A percentile compares a stretch with the other conserved stretches of the same genome.
These are phyloP conservation scores for Blastomyces parvus DNA, from an alignment of 2,329 filamentous ascomycete genomes.

Conservation along the genomic window DNA sequence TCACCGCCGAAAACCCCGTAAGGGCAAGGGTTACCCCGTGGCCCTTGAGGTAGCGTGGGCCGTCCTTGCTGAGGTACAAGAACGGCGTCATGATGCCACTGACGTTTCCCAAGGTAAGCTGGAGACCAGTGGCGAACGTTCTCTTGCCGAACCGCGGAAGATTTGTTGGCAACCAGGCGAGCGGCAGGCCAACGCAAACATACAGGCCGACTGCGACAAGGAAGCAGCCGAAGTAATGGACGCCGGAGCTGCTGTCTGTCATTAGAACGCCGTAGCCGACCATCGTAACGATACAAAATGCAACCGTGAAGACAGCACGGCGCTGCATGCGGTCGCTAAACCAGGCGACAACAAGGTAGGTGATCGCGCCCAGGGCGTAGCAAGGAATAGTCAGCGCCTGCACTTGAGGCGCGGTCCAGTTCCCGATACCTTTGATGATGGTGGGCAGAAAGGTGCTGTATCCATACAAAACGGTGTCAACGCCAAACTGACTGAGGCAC, in stretches of 20 bases:
- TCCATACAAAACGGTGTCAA: slow-evolving; percentile 68
- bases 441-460: slow-evolving; percentile 71
- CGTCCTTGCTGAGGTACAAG: slow-evolving; percentile 38
- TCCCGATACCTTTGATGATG: slow-evolving; percentile 61
- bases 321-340: slow-evolving; percentile 59
- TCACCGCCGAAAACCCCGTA: slow-evolving; percentile 45
- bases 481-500: slow-evolving; percentile 59
- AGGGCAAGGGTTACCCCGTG: slow-evolving; percentile 53
- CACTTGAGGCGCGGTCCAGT: slow-evolving; percentile 54
- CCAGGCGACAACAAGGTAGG: slow-evolving; percentile 57
- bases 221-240: slow-evolving; percentile 67
- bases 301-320: slow-evolving; percentile 54
- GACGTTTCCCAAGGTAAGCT: slow-evolving; percentile 60
- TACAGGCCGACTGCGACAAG: slow-evolving; percentile 67
- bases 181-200: slow-evolving; percentile 45
- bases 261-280: slow-evolving; percentile 61
- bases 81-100: slow-evolving; percentile 67
- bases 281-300: slow-evolving; percentile 54
- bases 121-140: slow-evolving; percentile 60
- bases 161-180: slow-evolving; percentile 55
- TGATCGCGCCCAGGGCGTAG: slow-evolving; percentile 61
- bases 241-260: slow-evolving; percentile 49
- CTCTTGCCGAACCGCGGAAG: slow-evolving; percentile 66
- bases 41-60: slow-evolving; percentile 51
- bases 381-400: slow-evolving; percentile 72